Percentiles rank a stretch among this genome's conserved stretches.
Conservation (phyloP, 192 early-diverging fungal genomes). For the Backusella parvicylindrica region DNA sequence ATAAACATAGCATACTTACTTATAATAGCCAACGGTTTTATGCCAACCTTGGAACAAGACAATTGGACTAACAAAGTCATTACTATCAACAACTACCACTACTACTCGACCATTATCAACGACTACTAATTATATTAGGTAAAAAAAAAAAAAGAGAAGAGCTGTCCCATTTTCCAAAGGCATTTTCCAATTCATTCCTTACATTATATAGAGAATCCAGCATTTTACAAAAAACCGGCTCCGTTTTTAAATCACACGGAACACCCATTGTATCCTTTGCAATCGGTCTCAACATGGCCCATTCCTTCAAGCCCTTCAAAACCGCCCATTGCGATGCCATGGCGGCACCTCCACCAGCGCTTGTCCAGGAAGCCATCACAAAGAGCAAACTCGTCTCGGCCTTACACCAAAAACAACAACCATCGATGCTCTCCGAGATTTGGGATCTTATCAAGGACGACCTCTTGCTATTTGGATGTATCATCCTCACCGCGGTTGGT, state of each 20-base stretch:
- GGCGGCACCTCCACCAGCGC: not conserved
- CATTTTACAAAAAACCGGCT: not conserved
- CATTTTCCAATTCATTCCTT: too few species aligned
- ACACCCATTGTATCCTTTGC: not conserved
- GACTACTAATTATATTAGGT: not conserved
- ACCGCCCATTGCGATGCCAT: not conserved
- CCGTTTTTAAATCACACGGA: not conserved
- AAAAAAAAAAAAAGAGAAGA: not conserved
- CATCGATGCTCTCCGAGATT: slow-evolving; percentile 12
- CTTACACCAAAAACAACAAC: not conserved
- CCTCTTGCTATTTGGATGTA: slow-evolving; percentile 45
- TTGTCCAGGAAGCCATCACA: not conserved
- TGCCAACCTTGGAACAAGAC: not conserved
- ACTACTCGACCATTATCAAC: not conserved
- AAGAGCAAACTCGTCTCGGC: not conserved
- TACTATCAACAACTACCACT: not conserved
- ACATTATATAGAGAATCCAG: not conserved
- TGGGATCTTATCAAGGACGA: slow-evolving; percentile 53
- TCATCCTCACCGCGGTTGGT: slow-evolving; percentile 51
- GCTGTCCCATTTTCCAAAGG: not conserved
- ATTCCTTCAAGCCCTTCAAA: not conserved
- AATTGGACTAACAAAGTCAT: not conserved
- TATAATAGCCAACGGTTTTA: not conserved
- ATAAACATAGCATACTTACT: not conserved
- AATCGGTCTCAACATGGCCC: not conserved